Conservation (phyloP, 23 red algal genomes). For the Pyropia haitanensis region DNA sequence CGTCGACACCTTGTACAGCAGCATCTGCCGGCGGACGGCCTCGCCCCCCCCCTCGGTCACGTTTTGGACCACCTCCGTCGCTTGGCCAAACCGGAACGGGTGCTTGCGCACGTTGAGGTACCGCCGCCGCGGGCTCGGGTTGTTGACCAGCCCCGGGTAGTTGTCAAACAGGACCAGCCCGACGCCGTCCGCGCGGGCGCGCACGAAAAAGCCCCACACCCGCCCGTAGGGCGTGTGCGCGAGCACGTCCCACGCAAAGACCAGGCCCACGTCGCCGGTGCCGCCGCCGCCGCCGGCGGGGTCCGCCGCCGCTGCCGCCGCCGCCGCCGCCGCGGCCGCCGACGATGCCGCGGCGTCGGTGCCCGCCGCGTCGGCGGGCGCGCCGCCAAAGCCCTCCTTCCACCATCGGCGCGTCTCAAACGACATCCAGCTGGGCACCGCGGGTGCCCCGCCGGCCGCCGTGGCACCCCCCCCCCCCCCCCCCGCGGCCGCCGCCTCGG, state of each 20-base stretch:
- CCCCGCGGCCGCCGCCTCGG: too few species aligned
- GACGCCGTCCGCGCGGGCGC: not conserved
- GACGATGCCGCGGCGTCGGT: too few species aligned
- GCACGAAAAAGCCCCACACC: constrained; percentile 1
- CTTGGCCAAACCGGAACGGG: not conserved
- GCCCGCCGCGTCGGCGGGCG: too few species aligned
- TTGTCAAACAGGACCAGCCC: not conserved
- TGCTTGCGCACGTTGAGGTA: not conserved
- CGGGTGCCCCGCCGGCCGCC: too few species aligned
- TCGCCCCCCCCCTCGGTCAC: not conserved
- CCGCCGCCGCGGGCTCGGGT: not conserved
- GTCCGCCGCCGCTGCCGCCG: too few species aligned
- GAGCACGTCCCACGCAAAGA: not conserved
- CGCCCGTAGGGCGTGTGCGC: not conserved
- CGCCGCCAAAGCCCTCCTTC: constrained; percentile 23
- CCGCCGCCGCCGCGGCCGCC: too few species aligned
- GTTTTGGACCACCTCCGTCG: not conserved
- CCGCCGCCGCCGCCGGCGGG: too few species aligned
- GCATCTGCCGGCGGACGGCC: not conserved
- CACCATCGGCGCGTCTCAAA: constrained; percentile 49
- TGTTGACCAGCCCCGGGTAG: not conserved
- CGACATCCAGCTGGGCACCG: constrained; percentile 18
- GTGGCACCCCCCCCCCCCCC: too few species aligned
- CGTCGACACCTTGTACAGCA: not conserved
- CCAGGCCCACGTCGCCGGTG: too few species aligned